A percentile compares a stretch with the other conserved stretches of the same genome.
phyloP scores from a whole-genome alignment of 352 stramenopile species.

The Pythium brachiatum region DNA sequence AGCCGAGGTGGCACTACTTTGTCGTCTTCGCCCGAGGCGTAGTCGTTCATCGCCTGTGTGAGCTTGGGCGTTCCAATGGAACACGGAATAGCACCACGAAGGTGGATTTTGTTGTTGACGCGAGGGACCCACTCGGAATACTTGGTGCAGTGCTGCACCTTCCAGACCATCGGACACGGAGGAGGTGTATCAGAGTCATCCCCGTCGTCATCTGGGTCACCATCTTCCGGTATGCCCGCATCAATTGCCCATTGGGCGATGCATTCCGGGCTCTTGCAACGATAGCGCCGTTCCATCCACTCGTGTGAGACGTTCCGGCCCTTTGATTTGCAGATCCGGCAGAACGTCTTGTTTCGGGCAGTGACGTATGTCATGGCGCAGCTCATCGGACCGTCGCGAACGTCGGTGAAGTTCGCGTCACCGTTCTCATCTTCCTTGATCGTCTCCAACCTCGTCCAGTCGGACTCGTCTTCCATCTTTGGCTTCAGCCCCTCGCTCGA shows the following conservation, averaged over 20 bases:
- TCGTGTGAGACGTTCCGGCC: neutral
- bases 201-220: neutral
- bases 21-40: neutral
- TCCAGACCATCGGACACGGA: neutral
- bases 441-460: no score
- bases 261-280: constrained; percentile 4
- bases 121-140: neutral
- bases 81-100: neutral
- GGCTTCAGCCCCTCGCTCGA: neutral
- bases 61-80: neutral
- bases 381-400: constrained; percentile 2
- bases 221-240: neutral
- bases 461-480: neutral
- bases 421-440: neutral
- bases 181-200: neutral
- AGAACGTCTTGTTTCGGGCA: neutral
- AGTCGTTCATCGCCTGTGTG: neutral
- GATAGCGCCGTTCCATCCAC: constrained; percentile 1
- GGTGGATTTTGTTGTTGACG: neutral
- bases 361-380: constrained; percentile 1
- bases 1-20: neutral
- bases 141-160: neutral
- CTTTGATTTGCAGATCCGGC: constrained; percentile 1
- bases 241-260: neutral
- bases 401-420: neutral